phyloP scores from a whole-genome alignment of 1,284 basidiomycete genomes.

The Tilletia setariae region DNA sequence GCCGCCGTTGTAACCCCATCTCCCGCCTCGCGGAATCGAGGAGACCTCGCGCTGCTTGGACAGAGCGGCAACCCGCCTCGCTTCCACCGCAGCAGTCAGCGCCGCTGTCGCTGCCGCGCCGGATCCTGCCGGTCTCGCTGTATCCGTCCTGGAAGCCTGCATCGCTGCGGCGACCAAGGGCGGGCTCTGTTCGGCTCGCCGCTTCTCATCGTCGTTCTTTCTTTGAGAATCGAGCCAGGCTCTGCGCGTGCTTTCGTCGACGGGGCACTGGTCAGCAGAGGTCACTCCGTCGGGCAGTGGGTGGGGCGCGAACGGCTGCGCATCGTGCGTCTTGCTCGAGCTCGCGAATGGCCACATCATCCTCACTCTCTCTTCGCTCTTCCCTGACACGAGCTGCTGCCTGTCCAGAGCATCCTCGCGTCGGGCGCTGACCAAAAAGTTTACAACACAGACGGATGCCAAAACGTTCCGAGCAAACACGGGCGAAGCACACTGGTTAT shows the following conservation, averaged over 20 bases:
- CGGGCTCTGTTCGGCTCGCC: conserved; percentile 24
- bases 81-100: conserved; percentile 16
- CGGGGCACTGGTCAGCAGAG: conserved; percentile 65
- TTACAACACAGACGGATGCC: background rate
- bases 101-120: background rate
- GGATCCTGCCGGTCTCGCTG: background rate
- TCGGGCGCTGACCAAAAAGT: conserved; percentile 10
- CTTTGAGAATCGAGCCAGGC: conserved; percentile 54
- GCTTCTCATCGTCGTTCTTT: conserved; percentile 36
- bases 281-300: conserved; percentile 15
- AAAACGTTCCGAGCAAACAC: background rate
- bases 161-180: background rate
- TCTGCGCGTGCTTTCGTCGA: conserved; percentile 61
- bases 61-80: conserved; percentile 34
- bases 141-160: background rate
- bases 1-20: conserved; percentile 20
- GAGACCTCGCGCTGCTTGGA: conserved; percentile 73
- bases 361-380: no score
- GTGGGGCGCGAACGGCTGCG: background rate
- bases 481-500: no score
- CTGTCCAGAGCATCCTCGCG: background rate
- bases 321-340: background rate
- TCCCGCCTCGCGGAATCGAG: conserved; percentile 71
- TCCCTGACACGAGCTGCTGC: no score
- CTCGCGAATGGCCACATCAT: background rate